Evolutionary conservation across 1,284 basidiomycete genomes (phyloP).

Genomic region (Lignosus rhinocerotis): DNA sequence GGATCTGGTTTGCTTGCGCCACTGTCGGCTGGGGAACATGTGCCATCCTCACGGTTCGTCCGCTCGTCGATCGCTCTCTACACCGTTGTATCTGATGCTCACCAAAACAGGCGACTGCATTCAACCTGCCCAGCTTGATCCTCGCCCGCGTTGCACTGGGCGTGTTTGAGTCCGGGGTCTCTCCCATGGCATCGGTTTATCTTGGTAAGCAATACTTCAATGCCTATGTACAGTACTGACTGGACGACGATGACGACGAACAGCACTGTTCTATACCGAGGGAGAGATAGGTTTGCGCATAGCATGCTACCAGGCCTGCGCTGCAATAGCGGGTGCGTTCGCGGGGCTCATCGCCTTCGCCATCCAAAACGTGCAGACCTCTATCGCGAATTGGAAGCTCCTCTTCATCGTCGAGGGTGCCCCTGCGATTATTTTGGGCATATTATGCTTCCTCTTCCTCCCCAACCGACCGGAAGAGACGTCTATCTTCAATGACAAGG

Average conservation of each 20-base stretch:
- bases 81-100: not conserved
- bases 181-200: constrained; percentile 69
- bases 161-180: constrained; percentile 73
- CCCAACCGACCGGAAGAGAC: constrained; percentile 81
- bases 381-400: constrained; percentile 62
- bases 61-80: not conserved
- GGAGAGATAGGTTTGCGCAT: constrained; percentile 70
- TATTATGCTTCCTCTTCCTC: constrained; percentile 64
- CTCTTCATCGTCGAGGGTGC: constrained; percentile 80
- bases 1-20: constrained; percentile 65
- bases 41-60: constrained; percentile 65
- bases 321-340: constrained; percentile 79
- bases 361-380: constrained; percentile 54
- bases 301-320: constrained; percentile 79
- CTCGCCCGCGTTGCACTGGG: constrained; percentile 63
- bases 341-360: constrained; percentile 76
- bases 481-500: constrained; percentile 64
- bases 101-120: constrained; percentile 50
- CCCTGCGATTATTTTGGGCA: constrained; percentile 68
- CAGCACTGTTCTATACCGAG: constrained; percentile 77
- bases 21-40: constrained; percentile 71
- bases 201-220: constrained; percentile 50
- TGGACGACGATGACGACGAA: not conserved
- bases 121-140: constrained; percentile 59
- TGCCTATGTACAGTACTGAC: not conserved